phyloP scores from a whole-genome alignment of 345 rosid genomes.

The Rhodomyrtus tomentosa region DNA sequence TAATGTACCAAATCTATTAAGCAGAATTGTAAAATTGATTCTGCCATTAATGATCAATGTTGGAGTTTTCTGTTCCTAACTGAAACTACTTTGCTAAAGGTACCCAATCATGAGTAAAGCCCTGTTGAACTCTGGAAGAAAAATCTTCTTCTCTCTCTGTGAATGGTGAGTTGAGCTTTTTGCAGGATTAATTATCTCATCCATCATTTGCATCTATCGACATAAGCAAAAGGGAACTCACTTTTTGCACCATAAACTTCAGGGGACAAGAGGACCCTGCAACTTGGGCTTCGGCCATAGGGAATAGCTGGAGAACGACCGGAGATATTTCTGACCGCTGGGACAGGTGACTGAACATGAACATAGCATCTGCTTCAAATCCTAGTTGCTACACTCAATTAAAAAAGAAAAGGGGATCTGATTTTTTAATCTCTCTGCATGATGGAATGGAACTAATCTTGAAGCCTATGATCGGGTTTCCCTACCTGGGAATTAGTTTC shows the following conservation, averaged over 20 bases:
- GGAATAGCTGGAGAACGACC: slow-evolving; percentile 69
- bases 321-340: slow-evolving; percentile 39
- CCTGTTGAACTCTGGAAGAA: slow-evolving; percentile 32
- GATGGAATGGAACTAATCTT: not conserved
- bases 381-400: not conserved
- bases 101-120: slow-evolving; percentile 57
- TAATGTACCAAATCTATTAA: not conserved
- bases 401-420: not conserved
- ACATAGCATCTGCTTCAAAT: not conserved
- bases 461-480: not conserved
- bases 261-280: slow-evolving; percentile 69
- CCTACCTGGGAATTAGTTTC: not conserved
- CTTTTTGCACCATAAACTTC: not conserved
- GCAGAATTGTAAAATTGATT: not conserved
- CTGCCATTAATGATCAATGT: not conserved
- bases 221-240: not conserved
- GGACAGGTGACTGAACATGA: slow-evolving; percentile 19
- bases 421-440: not conserved
- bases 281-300: slow-evolving; percentile 43
- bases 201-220: not conserved
- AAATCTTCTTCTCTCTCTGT: slow-evolving; percentile 46
- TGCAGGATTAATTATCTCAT: not conserved
- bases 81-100: slow-evolving; percentile 5
- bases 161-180: slow-evolving; percentile 36
- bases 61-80: not conserved